Evolutionary conservation across 2,329 filamentous ascomycete species (phyloP), one percentile per base, ranked within the genome.

Genomic region (Trichoderma endophyticum): DNA sequence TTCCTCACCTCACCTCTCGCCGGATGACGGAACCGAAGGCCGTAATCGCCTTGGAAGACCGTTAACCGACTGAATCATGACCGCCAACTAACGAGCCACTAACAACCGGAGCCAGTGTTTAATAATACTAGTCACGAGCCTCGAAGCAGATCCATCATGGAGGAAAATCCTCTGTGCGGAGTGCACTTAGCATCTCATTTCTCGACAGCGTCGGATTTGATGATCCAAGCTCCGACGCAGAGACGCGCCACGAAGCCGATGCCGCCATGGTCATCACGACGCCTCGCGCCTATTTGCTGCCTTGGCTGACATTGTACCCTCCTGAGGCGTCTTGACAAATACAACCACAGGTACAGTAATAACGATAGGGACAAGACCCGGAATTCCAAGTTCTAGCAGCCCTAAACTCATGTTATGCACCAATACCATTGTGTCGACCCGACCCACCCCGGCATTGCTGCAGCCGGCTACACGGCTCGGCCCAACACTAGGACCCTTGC

Each of bases 381-480:
- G 32, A 60, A 32, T 60, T 32, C 15, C 43, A 70, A 69, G n/a
- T 39, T 39, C 30, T 56, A 68, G 67, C 67, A 61, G 67, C 57
- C 57, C 39, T 70, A 61, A 70, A 32, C 30, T 61, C 56, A 60
- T 62, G 43, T 21, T 39, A 34, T 62, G 57, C 67, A 43, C 57
- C 36, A 62, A 54, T 28, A 51, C 21, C 54, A 28, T 70, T 62
- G 56, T 70, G 67, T 62, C 39, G 57, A 36, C 43, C 18, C 28
- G 71, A 60, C 60, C 71, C 71, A 70, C 71, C 21, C 59, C 59
- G 64, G 66, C 54, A 56, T 54, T 72, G 60, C 60, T 48, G 56
- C 21, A 66, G 54, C 61, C 71, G 71, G 71, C 56, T 70, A 72
- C 71, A 70, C 71, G 71, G 71, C 71, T 72, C 71, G 71, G 66